Evolutionary conservation across 345 rosid genomes (phyloP).

Genomic region (Toxicodendron radicans): DNA sequence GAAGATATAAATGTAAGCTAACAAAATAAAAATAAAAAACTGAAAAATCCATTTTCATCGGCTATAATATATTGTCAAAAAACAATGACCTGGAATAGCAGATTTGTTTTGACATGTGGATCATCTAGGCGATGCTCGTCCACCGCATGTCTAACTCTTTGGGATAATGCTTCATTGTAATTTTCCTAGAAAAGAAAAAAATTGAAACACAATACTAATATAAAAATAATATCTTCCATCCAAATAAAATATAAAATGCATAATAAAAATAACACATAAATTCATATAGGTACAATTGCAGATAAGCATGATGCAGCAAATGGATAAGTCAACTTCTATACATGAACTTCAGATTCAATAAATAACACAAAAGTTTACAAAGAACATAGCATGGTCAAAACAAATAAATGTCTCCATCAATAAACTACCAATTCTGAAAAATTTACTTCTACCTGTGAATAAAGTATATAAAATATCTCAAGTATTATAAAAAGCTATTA

Average conservation of each 20-base stretch:
- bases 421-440: not conserved
- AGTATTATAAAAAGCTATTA: not conserved
- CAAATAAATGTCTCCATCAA: not conserved
- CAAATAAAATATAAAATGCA: not conserved
- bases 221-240: not conserved
- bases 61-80: not conserved
- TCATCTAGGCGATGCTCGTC: conserved; percentile 83
- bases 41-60: not conserved
- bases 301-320: not conserved
- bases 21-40: not conserved
- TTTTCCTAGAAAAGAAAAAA: conserved; percentile 57
- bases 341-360: not conserved
- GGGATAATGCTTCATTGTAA: conserved; percentile 69
- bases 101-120: conserved; percentile 92
- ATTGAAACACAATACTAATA: not conserved
- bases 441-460: not conserved
- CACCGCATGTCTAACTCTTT: conserved; percentile 67
- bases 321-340: not conserved
- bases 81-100: conserved; percentile 71
- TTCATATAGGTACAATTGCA: not conserved
- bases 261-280: not conserved
- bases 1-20: not conserved
- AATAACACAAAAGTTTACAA: not conserved
- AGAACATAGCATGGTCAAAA: conserved; percentile 3
- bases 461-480: not conserved